Percentiles rank a stretch among this genome's conserved stretches.
Evolutionary conservation across 2,329 filamentous ascomycete species (phyloP).

Genomic region (Botrytis cinerea): DNA sequence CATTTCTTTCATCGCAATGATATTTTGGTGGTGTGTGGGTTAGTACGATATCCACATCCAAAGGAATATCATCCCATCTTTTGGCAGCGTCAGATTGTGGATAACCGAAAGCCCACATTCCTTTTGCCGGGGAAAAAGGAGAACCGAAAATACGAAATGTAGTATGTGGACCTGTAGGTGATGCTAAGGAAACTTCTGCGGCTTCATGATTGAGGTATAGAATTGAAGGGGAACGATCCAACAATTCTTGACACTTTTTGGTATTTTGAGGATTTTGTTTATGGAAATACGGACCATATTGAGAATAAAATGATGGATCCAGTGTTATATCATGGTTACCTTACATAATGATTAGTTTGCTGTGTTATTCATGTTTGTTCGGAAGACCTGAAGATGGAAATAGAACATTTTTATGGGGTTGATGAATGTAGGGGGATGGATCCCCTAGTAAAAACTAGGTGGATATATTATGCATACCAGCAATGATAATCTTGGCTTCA

Average conservation of each 20-base stretch:
- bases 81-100: slow-evolving; percentile 42
- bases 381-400: slow-evolving; percentile 19
- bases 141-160: slow-evolving; percentile 70
- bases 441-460: neutral
- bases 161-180: slow-evolving; percentile 57
- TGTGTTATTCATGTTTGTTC: neutral
- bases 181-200: slow-evolving; percentile 55
- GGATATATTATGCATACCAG: slow-evolving; percentile 50
- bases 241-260: slow-evolving; percentile 54
- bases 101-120: slow-evolving; percentile 71
- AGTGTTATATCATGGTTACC: slow-evolving; percentile 77
- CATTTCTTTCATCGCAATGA: slow-evolving; percentile 56
- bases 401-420: slow-evolving; percentile 5
- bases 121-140: slow-evolving; percentile 60
- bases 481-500: slow-evolving; percentile 69
- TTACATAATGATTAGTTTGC: slow-evolving; percentile 39
- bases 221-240: slow-evolving; percentile 50
- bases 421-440: neutral
- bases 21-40: slow-evolving; percentile 68
- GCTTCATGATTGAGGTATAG: slow-evolving; percentile 65
- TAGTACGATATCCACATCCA: slow-evolving; percentile 64
- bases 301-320: slow-evolving; percentile 61
- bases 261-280: slow-evolving; percentile 57
- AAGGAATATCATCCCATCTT: slow-evolving; percentile 64
- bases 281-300: slow-evolving; percentile 56